Evolutionary conservation across 2,329 filamentous ascomycete species (phyloP), one percentile per base, ranked within the genome.

Genomic region (Colletotrichum sp.): DNA sequence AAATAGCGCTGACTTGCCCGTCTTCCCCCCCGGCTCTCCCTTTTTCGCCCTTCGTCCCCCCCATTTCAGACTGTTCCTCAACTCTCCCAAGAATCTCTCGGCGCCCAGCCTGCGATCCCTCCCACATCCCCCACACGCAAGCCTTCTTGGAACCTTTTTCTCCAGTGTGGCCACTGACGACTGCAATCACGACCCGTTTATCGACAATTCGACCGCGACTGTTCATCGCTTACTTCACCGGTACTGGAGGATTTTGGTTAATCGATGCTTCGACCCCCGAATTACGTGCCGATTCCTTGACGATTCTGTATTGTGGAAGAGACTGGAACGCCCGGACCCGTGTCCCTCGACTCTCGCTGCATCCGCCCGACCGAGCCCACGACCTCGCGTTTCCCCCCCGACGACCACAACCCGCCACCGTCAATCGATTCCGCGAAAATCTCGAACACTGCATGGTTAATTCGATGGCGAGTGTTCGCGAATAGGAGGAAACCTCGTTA

Each of bases 401-500:
- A 74, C 74, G 34, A 78, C 69, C 28, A 74, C 32, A 52, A 60
- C 66, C 30, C 44, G 12, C 36, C 24, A 21, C 55, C 63, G 10
- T 71, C 74, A 77, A 69, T 65, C 63, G 64, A 62, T 32, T 55
- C 71, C 21, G 52, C 49, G 66, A 70, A 67, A 57, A 32, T 26
- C 44, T 44, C 52, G 66, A 77, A 72, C 52, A 70, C 36, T 77
- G 72, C 49, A 57, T 67, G 72, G 62, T 71, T 24, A 67, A 74
- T 83, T 83, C 82, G 80, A 85, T 85, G 83, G 83, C 82, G 82
- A 81, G 75, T 79, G 76, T 71, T 75, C 78, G 79, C 65, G 79
- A 81, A 80, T 67, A 74, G 52, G 73, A 73, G 69, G 62, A 69
- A 66, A 49, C 44, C 77, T 78, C 78, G 63, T 76, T 60, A 66